A percentile compares a stretch with the other conserved stretches of the same genome.
phyloP scores from a whole-genome alignment of 257 asterid species.

The Rehmannia glutinosa region DNA sequence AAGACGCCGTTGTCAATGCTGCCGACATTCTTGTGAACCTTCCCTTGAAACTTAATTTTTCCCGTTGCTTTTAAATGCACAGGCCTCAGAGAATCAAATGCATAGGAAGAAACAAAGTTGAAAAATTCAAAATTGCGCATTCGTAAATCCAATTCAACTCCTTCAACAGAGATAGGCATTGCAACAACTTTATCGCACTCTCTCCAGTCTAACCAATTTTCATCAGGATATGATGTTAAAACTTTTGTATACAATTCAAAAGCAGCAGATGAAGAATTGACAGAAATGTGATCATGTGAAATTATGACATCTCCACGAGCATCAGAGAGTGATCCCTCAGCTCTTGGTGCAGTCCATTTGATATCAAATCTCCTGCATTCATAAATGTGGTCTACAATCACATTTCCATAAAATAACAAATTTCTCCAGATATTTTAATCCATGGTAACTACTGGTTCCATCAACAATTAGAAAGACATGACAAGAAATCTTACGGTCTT shows the following conservation, averaged over 20 bases:
- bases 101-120: conserved; percentile 78
- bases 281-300: conserved; percentile 76
- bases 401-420: conserved; percentile 14
- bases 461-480: conserved; percentile 24
- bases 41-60: conserved; percentile 88
- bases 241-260: conserved; percentile 82
- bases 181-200: conserved; percentile 47
- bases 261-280: conserved; percentile 93
- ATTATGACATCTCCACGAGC: conserved; percentile 99
- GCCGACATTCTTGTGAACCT: conserved; percentile 48
- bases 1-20: conserved; percentile 28
- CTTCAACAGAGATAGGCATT: conserved; percentile 80
- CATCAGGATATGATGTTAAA: conserved; percentile 71
- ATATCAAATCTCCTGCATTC: conserved; percentile 87
- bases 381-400: conserved; percentile 19
- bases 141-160: conserved; percentile 85
- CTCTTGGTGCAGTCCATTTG: conserved; percentile 97
- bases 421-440: conserved; percentile 14
- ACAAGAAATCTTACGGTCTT: conserved; percentile 78
- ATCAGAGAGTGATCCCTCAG: conserved; percentile 96
- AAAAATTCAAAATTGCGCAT: conserved; percentile 94
- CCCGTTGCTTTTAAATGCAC: conserved; percentile 98
- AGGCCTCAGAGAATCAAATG: conserved; percentile 90
- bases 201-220: conserved; percentile 44
- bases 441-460: not conserved